phyloP scores from a whole-genome alignment of 2,329 filamentous ascomycete genomes.

The Drechslerella coelobrocha region DNA sequence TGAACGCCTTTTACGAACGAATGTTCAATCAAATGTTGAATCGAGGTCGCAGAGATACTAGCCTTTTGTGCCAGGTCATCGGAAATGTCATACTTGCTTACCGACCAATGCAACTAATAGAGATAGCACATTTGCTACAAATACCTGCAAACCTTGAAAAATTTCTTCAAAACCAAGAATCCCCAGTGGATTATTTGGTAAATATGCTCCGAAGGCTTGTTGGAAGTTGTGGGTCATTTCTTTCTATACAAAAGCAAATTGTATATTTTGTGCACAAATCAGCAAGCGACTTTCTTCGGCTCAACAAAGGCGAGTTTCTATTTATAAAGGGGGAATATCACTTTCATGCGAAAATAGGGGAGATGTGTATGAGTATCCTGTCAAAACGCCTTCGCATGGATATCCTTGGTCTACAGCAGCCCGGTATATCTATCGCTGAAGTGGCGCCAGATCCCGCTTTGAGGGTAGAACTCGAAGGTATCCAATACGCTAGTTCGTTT shows the following conservation, averaged over 20 bases:
- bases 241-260: not conserved
- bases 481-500: conserved; percentile 4
- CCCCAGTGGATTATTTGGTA: not conserved
- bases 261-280: conserved; percentile 12
- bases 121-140: conserved; percentile 1
- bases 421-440: not conserved
- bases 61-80: not conserved
- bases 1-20: conserved; percentile 18
- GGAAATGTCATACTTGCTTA: conserved; percentile 4
- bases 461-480: not conserved
- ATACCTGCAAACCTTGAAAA: conserved; percentile 3
- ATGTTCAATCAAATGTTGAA: conserved; percentile 13
- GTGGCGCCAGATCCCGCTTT: not conserved
- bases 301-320: not conserved
- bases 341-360: not conserved
- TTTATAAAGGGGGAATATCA: not conserved
- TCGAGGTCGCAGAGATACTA: not conserved
- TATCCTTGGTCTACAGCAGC: not conserved
- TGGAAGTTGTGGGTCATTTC: conserved; percentile 3
- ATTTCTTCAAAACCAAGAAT: conserved; percentile 5
- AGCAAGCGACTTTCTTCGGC: conserved; percentile 11
- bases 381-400: not conserved
- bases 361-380: not conserved
- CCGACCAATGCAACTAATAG: not conserved
- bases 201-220: not conserved